Evolutionary conservation across 768 basidiomycete species (phyloP), one percentile per base, ranked within the genome.

Genomic region (Rhizopogon sp.): DNA sequence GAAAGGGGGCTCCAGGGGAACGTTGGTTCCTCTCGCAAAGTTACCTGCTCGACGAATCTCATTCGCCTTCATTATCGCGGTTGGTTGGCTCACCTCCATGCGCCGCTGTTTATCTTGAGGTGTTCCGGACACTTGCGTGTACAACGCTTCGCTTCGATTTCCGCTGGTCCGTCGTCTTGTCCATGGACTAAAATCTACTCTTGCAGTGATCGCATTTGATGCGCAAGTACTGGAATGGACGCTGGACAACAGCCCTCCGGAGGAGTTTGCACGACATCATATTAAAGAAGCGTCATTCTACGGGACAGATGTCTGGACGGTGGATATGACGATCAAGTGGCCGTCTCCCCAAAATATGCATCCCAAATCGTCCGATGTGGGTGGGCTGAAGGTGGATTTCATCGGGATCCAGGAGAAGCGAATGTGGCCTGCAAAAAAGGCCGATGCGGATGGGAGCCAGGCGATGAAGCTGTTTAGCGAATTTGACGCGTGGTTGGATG

Each of bases 221-320:
- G 95, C 92, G 0, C 87, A 95, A 56, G 90, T 98, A 13, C 68
- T 95, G 7, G 70, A 80, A 52, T 98, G 95, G 95, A 84, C 82
- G 14, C 75, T 94, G 39, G 88, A 92, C 59, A 75, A 85, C 58
- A 80, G 83, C 53, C 93, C 96, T 1, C 90, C 92, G 0, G 70
- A 82, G 51, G 88, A 90, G 54, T 74, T 78, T 60, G 80, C 80
- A 6, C 80, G 93, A 7, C 96, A 98, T 64, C 90, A 93, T 62
- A 81, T 98, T 72, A 97, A 93, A 66, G 92, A 95, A 67, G 92
- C 83, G 0, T 93, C 93, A 2, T 92, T 90, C 68, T 92, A 91
- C 60, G 88, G 86, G 1, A 78, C 79, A 9, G 82, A 90, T 54
- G 75, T 77, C 0, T 95, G 90, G 81, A 73, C 78, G 0, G 72